Evolutionary conservation across 1,139 yeast genomes (phyloP).

Genomic region (Magnusiomyces fungicola): DNA sequence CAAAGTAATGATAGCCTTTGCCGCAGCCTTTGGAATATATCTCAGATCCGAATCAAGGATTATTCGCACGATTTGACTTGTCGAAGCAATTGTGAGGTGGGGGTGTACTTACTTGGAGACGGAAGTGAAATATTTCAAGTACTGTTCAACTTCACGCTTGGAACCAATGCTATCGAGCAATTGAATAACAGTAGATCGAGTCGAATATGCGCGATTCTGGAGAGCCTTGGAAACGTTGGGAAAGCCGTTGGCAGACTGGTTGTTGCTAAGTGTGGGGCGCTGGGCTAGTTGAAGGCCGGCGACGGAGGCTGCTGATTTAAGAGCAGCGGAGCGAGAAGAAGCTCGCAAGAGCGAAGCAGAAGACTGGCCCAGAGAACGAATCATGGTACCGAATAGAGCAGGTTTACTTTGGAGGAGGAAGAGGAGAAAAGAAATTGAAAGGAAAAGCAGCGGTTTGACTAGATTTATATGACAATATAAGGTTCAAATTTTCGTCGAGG

Average conservation of each 20-base stretch:
- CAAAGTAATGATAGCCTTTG: neutral
- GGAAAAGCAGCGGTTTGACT: no score
- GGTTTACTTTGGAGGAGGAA: no score
- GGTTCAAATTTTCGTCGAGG: no score
- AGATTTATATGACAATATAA: no score
- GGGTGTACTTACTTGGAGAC: constrained; percentile 39
- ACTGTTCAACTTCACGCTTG: constrained; percentile 95
- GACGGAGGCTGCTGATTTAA: constrained; percentile 7
- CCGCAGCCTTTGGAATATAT: neutral
- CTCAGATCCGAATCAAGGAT: no score
- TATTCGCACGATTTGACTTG: no score
- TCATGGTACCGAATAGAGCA: no score
- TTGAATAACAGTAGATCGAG: constrained; percentile 92
- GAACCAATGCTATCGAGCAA: constrained; percentile 92
- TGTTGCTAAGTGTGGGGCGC: neutral
- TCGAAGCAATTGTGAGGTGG: no score
- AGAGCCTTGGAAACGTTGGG: neutral
- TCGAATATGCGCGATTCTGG: constrained; percentile 37
- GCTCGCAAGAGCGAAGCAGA: constrained; percentile 9
- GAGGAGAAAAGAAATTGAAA: no score
- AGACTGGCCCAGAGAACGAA: constrained; percentile 14
- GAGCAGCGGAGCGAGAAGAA: neutral
- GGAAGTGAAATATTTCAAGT: constrained; percentile 90
- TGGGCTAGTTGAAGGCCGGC: neutral
- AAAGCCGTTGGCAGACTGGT: neutral